A percentile compares a stretch with the other conserved stretches of the same genome.
Evolutionary conservation across 345 rosid species (phyloP).

Genomic region (Aquilaria yunnanensis): DNA sequence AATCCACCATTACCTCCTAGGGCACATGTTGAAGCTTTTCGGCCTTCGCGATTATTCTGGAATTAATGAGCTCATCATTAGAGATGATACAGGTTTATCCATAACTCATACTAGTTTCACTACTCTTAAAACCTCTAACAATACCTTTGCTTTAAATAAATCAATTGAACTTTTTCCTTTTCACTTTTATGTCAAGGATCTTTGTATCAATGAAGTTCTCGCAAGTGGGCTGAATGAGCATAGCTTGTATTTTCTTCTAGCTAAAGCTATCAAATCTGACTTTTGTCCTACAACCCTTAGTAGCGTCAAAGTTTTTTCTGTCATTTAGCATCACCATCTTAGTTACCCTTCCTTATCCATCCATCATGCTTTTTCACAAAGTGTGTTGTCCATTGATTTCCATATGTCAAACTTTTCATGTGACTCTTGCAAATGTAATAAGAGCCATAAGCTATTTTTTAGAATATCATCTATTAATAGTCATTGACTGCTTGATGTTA

Average conservation of each 20-base stretch:
- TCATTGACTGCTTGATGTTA: neutral
- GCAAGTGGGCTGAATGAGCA: neutral
- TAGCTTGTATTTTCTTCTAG: neutral
- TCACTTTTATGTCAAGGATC: slow-evolving; percentile 13
- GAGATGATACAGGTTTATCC: slow-evolving; percentile 3
- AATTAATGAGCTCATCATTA: neutral
- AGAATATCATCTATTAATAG: neutral
- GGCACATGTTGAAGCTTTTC: no score
- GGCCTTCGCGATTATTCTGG: neutral
- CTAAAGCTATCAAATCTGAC: neutral
- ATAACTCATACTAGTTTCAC: slow-evolving; percentile 8
- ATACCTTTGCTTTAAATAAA: neutral
- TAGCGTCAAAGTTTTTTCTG: neutral
- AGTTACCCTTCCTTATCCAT: neutral
- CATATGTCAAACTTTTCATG: neutral
- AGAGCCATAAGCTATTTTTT: neutral
- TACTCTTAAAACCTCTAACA: neutral
- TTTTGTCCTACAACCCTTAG: no score
- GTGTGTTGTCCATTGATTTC: no score
- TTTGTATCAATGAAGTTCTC: neutral
- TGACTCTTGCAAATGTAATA: neutral
- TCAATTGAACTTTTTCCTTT: slow-evolving; percentile 6
- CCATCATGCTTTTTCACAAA: neutral
- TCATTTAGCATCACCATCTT: neutral
- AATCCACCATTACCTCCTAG: neutral